These are phyloP conservation scores for Petunia secreta DNA, from an alignment of 257 asterid species.

Conservation along the genomic window DNA sequence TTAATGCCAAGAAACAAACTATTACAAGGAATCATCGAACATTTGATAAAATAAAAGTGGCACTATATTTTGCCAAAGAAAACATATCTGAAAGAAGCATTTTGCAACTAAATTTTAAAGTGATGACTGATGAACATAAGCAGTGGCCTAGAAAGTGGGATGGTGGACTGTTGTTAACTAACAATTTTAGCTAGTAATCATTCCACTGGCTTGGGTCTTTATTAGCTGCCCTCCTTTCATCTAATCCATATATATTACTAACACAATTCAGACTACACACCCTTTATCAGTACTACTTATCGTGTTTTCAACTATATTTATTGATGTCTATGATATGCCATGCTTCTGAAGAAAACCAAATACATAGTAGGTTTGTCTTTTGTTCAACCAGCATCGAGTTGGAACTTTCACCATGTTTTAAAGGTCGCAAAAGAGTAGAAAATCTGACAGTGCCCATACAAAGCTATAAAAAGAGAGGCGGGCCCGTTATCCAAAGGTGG, in stretches of 20 bases:
- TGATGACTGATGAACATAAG: neutral
- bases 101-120: neutral
- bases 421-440: neutral
- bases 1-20: slow-evolving; percentile 19
- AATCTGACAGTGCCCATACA: neutral
- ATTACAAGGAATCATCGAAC: neutral
- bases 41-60: neutral
- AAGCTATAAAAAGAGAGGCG: neutral
- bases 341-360: neutral
- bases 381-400: slow-evolving; percentile 12
- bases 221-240: slow-evolving; percentile 3
- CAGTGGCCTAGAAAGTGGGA: neutral
- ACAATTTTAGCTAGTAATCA: too few relatives aligned
- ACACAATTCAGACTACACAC: neutral
- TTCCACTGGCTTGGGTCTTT: neutral
- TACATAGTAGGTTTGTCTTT: neutral
- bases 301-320: slow-evolving; percentile 4
- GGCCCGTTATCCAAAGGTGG: too few relatives aligned
- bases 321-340: neutral
- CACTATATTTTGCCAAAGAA: neutral
- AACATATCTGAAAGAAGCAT: neutral
- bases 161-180: neutral
- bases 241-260: neutral
- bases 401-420: neutral
- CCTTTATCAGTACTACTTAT: neutral